Conservation (phyloP, 2,329 filamentous ascomycete species). For the Ophiostoma angusticollis region DNA sequence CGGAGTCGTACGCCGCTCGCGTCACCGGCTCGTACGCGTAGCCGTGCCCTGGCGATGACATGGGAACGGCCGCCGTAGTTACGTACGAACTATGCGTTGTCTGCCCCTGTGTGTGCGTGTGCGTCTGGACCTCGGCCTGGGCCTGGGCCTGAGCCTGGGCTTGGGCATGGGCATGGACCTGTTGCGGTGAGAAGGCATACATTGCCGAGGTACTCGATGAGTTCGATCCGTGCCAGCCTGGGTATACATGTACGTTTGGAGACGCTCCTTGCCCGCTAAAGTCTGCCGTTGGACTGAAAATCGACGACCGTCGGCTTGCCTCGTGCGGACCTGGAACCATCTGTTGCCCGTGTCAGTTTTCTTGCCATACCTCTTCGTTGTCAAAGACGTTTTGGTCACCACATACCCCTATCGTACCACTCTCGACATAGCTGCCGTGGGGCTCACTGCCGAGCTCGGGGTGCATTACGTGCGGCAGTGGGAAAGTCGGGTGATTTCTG, state of each 20-base stretch:
- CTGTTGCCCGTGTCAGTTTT: slow-evolving; percentile 24
- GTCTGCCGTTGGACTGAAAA: slow-evolving; percentile 31
- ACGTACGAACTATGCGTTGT: slow-evolving; percentile 16
- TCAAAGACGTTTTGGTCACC: slow-evolving; percentile 18
- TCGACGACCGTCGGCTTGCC: slow-evolving; percentile 31
- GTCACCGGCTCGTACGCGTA: slow-evolving; percentile 21
- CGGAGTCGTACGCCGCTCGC: slow-evolving; percentile 17
- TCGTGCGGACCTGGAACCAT: slow-evolving; percentile 34
- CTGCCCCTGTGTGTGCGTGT: not conserved
- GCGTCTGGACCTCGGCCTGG: slow-evolving; percentile 9
- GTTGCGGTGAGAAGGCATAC: slow-evolving; percentile 33
- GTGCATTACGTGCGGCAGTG: slow-evolving; percentile 30
- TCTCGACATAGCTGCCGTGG: slow-evolving; percentile 26
- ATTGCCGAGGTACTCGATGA: slow-evolving; percentile 29
- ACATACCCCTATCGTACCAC: slow-evolving; percentile 21
- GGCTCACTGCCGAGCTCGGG: slow-evolving; percentile 30
- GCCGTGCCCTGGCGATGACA: slow-evolving; percentile 16
- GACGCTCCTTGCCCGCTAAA: slow-evolving; percentile 27
- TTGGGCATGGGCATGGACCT: slow-evolving; percentile 12
- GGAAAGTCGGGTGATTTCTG: slow-evolving; percentile 22
- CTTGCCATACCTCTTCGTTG: no score
- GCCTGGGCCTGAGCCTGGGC: slow-evolving; percentile 9
- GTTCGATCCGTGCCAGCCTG: slow-evolving; percentile 33
- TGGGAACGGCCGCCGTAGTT: slow-evolving; percentile 17
- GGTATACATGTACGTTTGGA: slow-evolving; percentile 28